These are phyloP conservation scores for Epichloe amarillans DNA, from an alignment of 2,329 filamentous ascomycete species.

Conservation along the genomic window DNA sequence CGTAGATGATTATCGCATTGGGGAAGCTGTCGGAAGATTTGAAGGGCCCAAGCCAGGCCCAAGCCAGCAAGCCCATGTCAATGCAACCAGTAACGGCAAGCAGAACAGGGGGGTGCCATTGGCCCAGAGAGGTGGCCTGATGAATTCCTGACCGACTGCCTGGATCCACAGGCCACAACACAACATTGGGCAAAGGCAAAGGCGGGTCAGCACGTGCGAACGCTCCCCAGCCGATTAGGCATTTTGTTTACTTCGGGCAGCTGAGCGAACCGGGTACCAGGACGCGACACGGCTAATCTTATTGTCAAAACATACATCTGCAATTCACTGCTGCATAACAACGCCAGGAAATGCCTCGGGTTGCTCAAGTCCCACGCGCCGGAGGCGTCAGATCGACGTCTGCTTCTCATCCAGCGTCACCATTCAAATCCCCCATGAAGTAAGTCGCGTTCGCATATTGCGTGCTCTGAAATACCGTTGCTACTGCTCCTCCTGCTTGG, in stretches of 20 bases:
- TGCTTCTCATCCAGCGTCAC: slow-evolving; percentile 33
- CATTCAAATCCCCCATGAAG: slow-evolving; percentile 46
- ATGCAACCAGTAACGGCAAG: too few relatives aligned
- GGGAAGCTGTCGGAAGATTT: not conserved
- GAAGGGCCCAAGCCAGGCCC: too few relatives aligned
- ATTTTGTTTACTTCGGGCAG: slow-evolving; percentile 9
- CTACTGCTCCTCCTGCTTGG: not conserved
- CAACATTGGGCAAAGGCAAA: not conserved
- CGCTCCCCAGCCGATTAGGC: slow-evolving; percentile 2
- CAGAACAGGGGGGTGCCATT: not conserved
- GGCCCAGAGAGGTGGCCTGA: not conserved
- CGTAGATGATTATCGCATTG: not conserved
- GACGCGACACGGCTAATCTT: slow-evolving; percentile 4
- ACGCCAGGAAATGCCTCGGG: slow-evolving; percentile 38
- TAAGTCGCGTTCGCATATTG: slow-evolving; percentile 21
- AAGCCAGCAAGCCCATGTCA: not conserved
- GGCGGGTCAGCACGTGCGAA: not conserved
- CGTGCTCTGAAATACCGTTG: not conserved
- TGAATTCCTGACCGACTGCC: not conserved
- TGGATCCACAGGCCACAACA: slow-evolving; percentile 2
- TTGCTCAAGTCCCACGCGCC: slow-evolving; percentile 39
- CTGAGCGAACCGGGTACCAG: slow-evolving; percentile 1
- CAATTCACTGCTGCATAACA: slow-evolving; percentile 4
- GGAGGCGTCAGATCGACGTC: slow-evolving; percentile 34
- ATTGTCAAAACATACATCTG: not conserved